Evolutionary conservation across 257 asterid species (phyloP).

Genomic region (Solanum lycopersicoides): DNA sequence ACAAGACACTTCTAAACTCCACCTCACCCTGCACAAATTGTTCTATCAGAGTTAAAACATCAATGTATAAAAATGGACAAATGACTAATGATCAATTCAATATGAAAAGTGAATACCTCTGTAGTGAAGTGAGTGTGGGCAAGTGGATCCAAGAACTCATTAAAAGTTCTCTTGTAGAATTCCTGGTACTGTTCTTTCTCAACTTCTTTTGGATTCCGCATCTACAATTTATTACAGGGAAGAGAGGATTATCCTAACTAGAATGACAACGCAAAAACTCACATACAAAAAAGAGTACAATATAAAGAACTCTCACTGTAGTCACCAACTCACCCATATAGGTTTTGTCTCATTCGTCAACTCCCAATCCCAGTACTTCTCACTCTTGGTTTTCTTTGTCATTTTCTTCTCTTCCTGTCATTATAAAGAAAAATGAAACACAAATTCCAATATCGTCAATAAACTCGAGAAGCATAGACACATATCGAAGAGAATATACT

Average conservation of each 20-base stretch:
- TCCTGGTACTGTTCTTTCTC: constrained; percentile 88
- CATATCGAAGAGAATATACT: background rate
- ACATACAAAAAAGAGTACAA: background rate
- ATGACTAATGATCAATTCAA: background rate
- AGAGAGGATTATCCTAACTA: background rate
- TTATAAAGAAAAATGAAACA: background rate
- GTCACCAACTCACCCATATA: constrained; percentile 62
- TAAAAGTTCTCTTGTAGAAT: constrained; percentile 89
- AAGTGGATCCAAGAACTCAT: constrained; percentile 89
- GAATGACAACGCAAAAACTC: background rate
- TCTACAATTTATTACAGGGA: constrained; percentile 27
- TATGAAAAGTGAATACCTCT: constrained; percentile 43
- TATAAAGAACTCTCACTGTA: background rate
- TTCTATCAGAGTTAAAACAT: constrained; percentile 1
- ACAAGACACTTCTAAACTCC: constrained; percentile 91
- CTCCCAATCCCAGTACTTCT: constrained; percentile 99
- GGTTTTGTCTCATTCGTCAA: constrained; percentile 93
- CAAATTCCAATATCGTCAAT: background rate
- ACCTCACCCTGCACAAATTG: constrained; percentile 81
- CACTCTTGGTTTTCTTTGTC: constrained; percentile 78
- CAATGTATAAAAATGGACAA: background rate
- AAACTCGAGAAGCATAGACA: background rate
- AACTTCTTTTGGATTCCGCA: constrained; percentile 92
- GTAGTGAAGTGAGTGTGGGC: constrained; percentile 86
- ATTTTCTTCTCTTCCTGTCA: constrained; percentile 66